Percentiles rank a stretch among this genome's conserved stretches.
phyloP scores from a whole-genome alignment of 352 stramenopile species.

The Phytophthora chlamydospora region DNA sequence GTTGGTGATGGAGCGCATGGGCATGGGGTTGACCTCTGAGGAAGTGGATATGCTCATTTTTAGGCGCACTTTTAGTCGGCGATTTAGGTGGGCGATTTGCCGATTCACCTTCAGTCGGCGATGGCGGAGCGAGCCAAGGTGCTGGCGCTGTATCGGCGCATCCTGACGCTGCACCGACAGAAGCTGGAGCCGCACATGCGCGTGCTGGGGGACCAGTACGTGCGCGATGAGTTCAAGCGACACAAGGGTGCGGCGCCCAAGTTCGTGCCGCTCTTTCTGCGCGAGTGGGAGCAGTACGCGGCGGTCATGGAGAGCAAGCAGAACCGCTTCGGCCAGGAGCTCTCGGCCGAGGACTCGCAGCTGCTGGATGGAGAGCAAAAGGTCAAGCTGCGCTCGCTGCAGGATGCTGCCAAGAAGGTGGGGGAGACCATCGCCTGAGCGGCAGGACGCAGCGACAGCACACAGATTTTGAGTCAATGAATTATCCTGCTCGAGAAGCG shows the following conservation, averaged over 20 bases:
- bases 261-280: constrained; percentile 80
- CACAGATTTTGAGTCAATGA: no score
- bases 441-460: no score
- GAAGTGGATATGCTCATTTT: no score
- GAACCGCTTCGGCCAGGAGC: constrained; percentile 70
- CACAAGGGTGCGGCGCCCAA: constrained; percentile 80
- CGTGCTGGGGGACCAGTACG: constrained; percentile 83
- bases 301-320: constrained; percentile 54
- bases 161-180: constrained; percentile 76
- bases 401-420: constrained; percentile 72
- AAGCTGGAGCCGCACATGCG: constrained; percentile 86
- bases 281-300: constrained; percentile 82
- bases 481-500: no score
- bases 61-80: neutral
- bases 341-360: constrained; percentile 61
- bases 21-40: neutral
- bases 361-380: constrained; percentile 74
- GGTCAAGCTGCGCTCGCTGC: constrained; percentile 69
- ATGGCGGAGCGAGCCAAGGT: constrained; percentile 53
- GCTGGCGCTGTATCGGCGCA: constrained; percentile 76
- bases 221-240: constrained; percentile 85
- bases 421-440: constrained; percentile 61
- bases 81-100: no score
- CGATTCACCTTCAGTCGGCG: no score
- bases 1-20: constrained; percentile 61